These are phyloP conservation scores for Agaricales sp. DNA, from an alignment of 1,284 basidiomycete species.

Conservation along the genomic window DNA sequence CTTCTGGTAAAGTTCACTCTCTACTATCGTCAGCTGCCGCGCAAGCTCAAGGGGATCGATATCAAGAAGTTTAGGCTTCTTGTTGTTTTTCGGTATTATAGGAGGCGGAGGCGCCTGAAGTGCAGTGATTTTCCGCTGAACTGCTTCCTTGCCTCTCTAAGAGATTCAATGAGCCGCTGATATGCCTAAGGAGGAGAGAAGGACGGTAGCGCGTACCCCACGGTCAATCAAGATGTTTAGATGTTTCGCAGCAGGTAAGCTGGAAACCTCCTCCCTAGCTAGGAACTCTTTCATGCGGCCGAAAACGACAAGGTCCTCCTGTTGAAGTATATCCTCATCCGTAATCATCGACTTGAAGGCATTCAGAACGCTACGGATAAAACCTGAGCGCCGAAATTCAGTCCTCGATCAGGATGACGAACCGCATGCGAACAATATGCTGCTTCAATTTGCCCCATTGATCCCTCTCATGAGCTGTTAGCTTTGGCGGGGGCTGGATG, in stretches of 20 bases:
- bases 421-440: slow-evolving; percentile 83
- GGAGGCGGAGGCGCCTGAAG: slow-evolving; percentile 58
- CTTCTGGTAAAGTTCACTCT: slow-evolving; percentile 79
- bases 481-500: slow-evolving; percentile 64
- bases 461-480: slow-evolving; percentile 56
- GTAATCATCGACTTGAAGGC: slow-evolving; percentile 74
- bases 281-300: slow-evolving; percentile 74
- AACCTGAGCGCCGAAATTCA: slow-evolving; percentile 7
- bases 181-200: neutral
- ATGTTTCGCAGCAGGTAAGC: slow-evolving; percentile 62
- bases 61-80: slow-evolving; percentile 78
- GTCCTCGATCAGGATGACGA: slow-evolving; percentile 15
- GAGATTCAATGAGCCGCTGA: neutral
- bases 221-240: slow-evolving; percentile 66
- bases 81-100: slow-evolving; percentile 64
- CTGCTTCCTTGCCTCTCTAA: neutral
- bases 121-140: slow-evolving; percentile 6
- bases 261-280: slow-evolving; percentile 51
- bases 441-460: slow-evolving; percentile 90
- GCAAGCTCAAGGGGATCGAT: slow-evolving; percentile 89
- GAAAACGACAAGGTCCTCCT: slow-evolving; percentile 71
- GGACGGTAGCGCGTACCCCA: slow-evolving; percentile 45
- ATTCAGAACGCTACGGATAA: slow-evolving; percentile 59
- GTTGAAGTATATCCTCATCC: slow-evolving; percentile 74
- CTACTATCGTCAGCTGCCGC: slow-evolving; percentile 90